Base-by-base conservation (phyloP, 2,329 filamentous ascomycete genomes). In the Fonsecaea erecta region DNA sequence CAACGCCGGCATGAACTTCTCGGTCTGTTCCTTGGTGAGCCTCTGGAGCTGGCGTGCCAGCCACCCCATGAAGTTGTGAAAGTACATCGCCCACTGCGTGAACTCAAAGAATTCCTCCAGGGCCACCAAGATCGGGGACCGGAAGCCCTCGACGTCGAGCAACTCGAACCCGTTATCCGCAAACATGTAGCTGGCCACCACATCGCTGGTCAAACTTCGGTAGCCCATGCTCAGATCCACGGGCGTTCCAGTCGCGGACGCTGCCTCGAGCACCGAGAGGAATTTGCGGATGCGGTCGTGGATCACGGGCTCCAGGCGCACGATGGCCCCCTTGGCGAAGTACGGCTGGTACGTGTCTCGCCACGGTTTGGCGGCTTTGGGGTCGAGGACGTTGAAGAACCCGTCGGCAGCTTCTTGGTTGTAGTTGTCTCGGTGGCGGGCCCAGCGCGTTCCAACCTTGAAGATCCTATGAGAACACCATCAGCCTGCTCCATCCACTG, bases 241-340 rank as follows among this genome's bases (percentile, higher is more conserved):
- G 14, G 52, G 21, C 12, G 40, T 48, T 2, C 61, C 52, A 6
- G 18, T 52, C 14, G 35, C 21, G 35, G 51, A 52, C 14, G 55
- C 60, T 26, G 21, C 28, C 1, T 67, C 52, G 28, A 67, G 32
- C 18, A 16, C 40, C 14, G 48, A 34, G 14, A 67, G 64, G 35
- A 67, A 67, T 18, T 55, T 64, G 9, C 16, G 57, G 5, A 74
- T 65, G 48, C 75, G 73, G 5, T 70, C 64, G 1, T 67, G 59
- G 52, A 77, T 71, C 40, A 74, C 48, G 1, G 70, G 60, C 60
- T 74, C 71, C 12, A 77, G 68, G n/a, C 65, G 63, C 0, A 66
- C 52, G 16, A 78, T 72, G 9, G 70, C 71, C 21, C 66, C 68
- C 52, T 71, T 73, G 46, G 72, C 73, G 67, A 78, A 78, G 60